phyloP scores from a whole-genome alignment of 495 filamentous ascomycete genomes.

The Trichoderma virens region DNA sequence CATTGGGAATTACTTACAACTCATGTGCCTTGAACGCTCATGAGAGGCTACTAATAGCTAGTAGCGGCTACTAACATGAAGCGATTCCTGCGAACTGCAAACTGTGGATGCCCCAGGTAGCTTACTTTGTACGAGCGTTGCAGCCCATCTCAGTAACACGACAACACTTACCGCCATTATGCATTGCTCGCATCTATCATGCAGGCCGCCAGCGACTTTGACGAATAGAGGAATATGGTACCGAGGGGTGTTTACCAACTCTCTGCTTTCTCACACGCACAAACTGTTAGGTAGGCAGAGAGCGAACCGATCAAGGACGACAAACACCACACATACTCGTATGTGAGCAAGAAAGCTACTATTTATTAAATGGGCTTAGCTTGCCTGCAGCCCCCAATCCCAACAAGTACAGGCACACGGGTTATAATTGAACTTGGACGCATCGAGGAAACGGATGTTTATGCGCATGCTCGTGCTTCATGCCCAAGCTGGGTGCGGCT shows the following conservation, averaged over 20 bases:
- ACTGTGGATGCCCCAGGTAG: neutral
- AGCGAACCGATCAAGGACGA: neutral
- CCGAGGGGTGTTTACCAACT: neutral
- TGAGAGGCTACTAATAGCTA: neutral
- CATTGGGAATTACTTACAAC: neutral
- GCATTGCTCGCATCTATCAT: neutral
- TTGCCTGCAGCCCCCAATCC: neutral
- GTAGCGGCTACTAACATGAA: slow-evolving; percentile 1
- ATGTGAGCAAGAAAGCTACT: neutral
- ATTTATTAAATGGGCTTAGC: neutral
- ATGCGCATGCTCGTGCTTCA: neutral
- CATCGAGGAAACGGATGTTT: neutral
- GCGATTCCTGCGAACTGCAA: neutral
- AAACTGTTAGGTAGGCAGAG: neutral
- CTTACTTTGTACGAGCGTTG: neutral
- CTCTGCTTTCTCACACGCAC: neutral
- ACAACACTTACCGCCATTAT: neutral
- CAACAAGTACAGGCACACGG: neutral
- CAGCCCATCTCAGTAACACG: neutral
- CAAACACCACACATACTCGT: no score
- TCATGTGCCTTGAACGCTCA: neutral
- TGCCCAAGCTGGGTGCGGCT: slow-evolving; percentile 6
- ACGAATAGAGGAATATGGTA: neutral
- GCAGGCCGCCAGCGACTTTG: neutral
- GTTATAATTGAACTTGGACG: neutral